Evolutionary conservation across 371 early-diverging fungal species (phyloP).

Genomic region (Lichtheimia ramosa): DNA sequence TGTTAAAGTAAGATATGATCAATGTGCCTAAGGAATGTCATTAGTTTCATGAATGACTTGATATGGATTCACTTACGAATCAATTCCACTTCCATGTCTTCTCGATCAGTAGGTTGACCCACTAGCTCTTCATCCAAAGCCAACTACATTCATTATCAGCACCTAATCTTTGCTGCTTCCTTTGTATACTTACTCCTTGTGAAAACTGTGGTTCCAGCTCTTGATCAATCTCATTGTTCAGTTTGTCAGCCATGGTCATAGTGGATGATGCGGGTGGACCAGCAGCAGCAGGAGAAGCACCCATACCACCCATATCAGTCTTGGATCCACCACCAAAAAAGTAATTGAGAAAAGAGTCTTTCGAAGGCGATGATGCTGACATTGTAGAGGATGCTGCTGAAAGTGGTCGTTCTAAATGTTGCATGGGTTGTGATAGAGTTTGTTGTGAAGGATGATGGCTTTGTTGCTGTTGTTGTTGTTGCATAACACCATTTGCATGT

Average conservation of each 20-base stretch:
- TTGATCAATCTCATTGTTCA: neutral
- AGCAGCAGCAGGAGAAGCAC: neutral
- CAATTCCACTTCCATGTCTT: slow-evolving; percentile 79
- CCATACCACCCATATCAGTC: slow-evolving; percentile 1
- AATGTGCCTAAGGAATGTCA: slow-evolving; percentile 49
- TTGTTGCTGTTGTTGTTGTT: slow-evolving; percentile 1
- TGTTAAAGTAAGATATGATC: slow-evolving; percentile 83
- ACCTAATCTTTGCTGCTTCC: no score
- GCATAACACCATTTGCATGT: neutral
- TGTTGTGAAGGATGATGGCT: neutral
- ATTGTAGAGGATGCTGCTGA: slow-evolving; percentile 5
- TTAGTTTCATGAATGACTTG: neutral
- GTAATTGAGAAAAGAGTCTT: slow-evolving; percentile 59
- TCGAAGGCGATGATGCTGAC: slow-evolving; percentile 15
- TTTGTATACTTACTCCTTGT: neutral
- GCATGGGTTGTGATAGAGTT: slow-evolving; percentile 1
- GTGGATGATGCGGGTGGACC: no score
- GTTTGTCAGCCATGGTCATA: no score
- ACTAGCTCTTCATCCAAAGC: slow-evolving; percentile 8
- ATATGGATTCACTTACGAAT: slow-evolving; percentile 59
- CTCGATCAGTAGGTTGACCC: slow-evolving; percentile 57
- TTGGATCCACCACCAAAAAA: slow-evolving; percentile 63
- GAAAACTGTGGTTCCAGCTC: slow-evolving; percentile 9
- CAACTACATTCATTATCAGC: slow-evolving; percentile 1
- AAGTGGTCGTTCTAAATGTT: slow-evolving; percentile 1